phyloP scores from a whole-genome alignment of 1,284 basidiomycete species.

The Apiotrichum gracile region DNA sequence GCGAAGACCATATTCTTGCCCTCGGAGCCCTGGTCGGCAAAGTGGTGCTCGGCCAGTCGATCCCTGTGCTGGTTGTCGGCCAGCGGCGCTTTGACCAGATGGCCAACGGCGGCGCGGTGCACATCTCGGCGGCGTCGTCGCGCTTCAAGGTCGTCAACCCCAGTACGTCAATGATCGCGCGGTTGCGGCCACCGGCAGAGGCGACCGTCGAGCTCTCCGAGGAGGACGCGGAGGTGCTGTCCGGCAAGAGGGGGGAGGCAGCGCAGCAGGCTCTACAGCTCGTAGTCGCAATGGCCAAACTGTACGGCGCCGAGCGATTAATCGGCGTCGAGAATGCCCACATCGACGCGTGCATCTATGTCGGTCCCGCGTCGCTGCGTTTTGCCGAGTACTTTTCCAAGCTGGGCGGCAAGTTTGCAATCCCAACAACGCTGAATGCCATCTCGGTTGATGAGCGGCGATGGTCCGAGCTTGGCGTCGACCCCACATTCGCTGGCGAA shows the following conservation, averaged over 20 bases:
- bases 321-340: slow-evolving; percentile 1
- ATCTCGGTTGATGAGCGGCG: slow-evolving; percentile 1
- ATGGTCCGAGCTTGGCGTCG: slow-evolving; percentile 3
- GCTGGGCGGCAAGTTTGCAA: slow-evolving; percentile 5
- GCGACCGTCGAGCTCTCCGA: neutral
- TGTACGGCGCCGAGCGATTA: slow-evolving; percentile 8
- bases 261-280: slow-evolving; percentile 4
- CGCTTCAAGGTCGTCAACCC: neutral
- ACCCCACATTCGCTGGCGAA: neutral
- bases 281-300: slow-evolving; percentile 3
- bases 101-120: neutral
- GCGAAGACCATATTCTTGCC: slow-evolving; percentile 7
- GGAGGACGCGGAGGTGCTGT: neutral
- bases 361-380: slow-evolving; percentile 7
- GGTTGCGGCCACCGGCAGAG: neutral
- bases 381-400: slow-evolving; percentile 7
- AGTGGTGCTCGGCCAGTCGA: neutral
- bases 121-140: neutral
- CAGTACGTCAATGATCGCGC: neutral
- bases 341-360: slow-evolving; percentile 13
- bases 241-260: neutral
- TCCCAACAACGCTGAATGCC: slow-evolving; percentile 11
- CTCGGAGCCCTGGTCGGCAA: slow-evolving; percentile 8
- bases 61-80: slow-evolving; percentile 3
- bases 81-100: neutral